Evolutionary conservation across 768 basidiomycete species (phyloP).

Genomic region (Sporobolomyces phaffii): DNA sequence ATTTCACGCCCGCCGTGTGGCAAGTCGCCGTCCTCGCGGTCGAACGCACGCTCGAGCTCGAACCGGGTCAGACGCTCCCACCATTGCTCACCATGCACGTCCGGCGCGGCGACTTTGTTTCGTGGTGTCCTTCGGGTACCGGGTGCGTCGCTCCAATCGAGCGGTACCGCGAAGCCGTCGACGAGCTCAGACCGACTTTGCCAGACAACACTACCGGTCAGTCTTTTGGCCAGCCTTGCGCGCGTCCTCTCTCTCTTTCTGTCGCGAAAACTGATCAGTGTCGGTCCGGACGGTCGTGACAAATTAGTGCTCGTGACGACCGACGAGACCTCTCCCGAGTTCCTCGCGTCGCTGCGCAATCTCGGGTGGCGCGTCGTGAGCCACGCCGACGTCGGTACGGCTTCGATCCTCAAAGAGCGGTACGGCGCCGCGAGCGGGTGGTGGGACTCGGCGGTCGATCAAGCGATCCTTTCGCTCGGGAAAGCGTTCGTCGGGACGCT

Average conservation of each 20-base stretch:
- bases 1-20: slow-evolving; percentile 18
- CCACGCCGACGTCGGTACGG: slow-evolving; percentile 1
- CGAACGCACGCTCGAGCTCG: slow-evolving; percentile 2
- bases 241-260: background rate
- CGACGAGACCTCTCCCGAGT: slow-evolving; percentile 15
- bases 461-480: slow-evolving; percentile 12
- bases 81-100: slow-evolving; percentile 9
- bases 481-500: slow-evolving; percentile 13
- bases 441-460: slow-evolving; percentile 16
- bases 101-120: slow-evolving; percentile 13
- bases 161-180: background rate
- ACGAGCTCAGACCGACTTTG: background rate
- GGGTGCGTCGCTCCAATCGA: slow-evolving; percentile 16
- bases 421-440: slow-evolving; percentile 8
- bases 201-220: background rate
- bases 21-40: slow-evolving; percentile 15
- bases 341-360: background rate
- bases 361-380: slow-evolving; percentile 15
- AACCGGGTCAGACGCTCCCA: background rate
- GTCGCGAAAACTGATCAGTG: background rate
- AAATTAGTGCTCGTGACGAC: slow-evolving; percentile 25
- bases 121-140: background rate
- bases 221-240: background rate
- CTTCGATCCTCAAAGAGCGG: background rate
- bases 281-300: too few relatives aligned